Conservation (phyloP, 1,284 basidiomycete genomes). For the Ceratobasidium sp. region DNA sequence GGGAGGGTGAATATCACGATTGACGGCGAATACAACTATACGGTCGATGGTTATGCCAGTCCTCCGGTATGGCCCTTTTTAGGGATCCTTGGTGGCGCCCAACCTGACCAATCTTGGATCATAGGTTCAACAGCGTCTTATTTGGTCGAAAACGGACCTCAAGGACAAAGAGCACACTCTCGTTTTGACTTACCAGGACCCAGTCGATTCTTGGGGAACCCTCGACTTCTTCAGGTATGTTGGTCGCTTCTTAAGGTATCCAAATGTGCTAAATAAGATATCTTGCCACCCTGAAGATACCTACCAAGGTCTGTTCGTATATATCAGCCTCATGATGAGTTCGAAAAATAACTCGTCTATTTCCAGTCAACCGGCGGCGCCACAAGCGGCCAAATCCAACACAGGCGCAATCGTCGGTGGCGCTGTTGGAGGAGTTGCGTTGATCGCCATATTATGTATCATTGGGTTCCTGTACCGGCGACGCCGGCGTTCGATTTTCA, state of each 20-base stretch:
- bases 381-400: not conserved
- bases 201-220: not conserved
- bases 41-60: conserved; percentile 7
- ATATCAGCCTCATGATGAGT: not conserved
- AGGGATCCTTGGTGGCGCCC: not conserved
- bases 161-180: conserved; percentile 16
- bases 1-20: conserved; percentile 16
- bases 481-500: not conserved
- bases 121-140: conserved; percentile 16
- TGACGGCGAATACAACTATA: not conserved
- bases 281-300: not conserved
- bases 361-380: not conserved
- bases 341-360: not conserved
- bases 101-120: not conserved
- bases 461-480: not conserved
- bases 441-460: not conserved
- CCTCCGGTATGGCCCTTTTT: conserved; percentile 2
- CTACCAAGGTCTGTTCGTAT: conserved; percentile 7
- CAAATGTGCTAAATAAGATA: not conserved
- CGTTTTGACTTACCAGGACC: not conserved
- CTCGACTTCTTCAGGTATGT: conserved; percentile 25
- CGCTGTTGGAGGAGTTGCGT: not conserved
- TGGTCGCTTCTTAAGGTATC: no score
- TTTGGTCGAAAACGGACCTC: conserved; percentile 9
- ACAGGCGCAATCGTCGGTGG: conserved; percentile 9